Evolutionary conservation across 2,329 filamentous ascomycete genomes (phyloP).

Genomic region (Penicillium palitans): DNA sequence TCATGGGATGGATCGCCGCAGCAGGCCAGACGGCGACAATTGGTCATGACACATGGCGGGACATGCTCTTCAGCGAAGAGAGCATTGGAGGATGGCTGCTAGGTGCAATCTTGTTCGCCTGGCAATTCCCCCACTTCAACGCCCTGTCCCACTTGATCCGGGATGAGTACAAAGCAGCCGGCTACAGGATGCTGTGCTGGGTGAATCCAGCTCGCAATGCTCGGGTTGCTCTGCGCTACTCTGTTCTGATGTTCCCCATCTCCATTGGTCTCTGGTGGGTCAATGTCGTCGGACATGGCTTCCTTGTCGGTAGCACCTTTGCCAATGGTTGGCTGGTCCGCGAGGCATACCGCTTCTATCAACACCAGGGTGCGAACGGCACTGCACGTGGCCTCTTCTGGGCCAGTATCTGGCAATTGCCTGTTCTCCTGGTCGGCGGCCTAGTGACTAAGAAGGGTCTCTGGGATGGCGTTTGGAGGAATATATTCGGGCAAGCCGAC

Average conservation of each 20-base stretch:
- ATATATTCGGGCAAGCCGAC: slow-evolving; percentile 60
- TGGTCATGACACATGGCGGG: slow-evolving; percentile 71
- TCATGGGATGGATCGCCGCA: slow-evolving; percentile 98
- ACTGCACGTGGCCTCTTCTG: slow-evolving; percentile 86
- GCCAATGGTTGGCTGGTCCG: slow-evolving; percentile 83
- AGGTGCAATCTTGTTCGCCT: slow-evolving; percentile 80
- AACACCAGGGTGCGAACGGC: slow-evolving; percentile 72
- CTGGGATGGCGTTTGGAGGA: slow-evolving; percentile 78
- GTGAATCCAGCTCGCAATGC: slow-evolving; percentile 81
- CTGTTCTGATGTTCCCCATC: slow-evolving; percentile 79
- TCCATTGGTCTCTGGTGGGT: slow-evolving; percentile 76
- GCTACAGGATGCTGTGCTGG: slow-evolving; percentile 76
- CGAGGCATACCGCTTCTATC: slow-evolving; percentile 81
- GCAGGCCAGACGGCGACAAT: slow-evolving; percentile 79
- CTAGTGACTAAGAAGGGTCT: slow-evolving; percentile 92
- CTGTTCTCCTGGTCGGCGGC: slow-evolving; percentile 82
- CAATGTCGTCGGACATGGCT: slow-evolving; percentile 82
- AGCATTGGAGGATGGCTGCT: slow-evolving; percentile 83
- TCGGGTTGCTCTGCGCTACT: slow-evolving; percentile 85
- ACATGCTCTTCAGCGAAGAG: slow-evolving; percentile 71
- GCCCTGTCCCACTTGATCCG: slow-evolving; percentile 84
- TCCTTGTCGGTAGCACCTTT: slow-evolving; percentile 74
- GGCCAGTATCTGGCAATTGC: slow-evolving; percentile 96
- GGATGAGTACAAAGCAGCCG: slow-evolving; percentile 77
- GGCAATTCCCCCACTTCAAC: slow-evolving; percentile 99